Conservation (phyloP, 2,329 filamentous ascomycete genomes). For the Penicillium brasilianum region DNA sequence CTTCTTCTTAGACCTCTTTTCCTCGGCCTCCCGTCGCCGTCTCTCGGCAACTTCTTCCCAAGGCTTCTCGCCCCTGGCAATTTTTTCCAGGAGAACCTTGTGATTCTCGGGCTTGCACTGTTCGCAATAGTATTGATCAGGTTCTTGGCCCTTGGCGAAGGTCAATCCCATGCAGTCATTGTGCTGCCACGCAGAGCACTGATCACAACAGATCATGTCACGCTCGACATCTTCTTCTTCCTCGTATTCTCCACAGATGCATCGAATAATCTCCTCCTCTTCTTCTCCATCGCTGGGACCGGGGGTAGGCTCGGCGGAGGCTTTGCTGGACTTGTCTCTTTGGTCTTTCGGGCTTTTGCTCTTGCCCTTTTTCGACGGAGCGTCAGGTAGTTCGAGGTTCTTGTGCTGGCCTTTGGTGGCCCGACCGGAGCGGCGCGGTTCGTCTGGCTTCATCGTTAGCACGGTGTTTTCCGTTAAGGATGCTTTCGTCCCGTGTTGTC, state of each 20-base stretch:
- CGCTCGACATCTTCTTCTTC: conserved; percentile 85
- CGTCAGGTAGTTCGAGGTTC: conserved; percentile 75
- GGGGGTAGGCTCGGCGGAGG: conserved; percentile 53
- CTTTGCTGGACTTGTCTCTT: conserved; percentile 53
- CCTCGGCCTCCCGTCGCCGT: conserved; percentile 66
- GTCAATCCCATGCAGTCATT: conserved; percentile 92
- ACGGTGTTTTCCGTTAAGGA: conserved; percentile 21
- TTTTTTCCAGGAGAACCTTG: conserved; percentile 75
- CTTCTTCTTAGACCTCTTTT: conserved; percentile 63
- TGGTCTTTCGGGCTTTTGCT: conserved; percentile 47
- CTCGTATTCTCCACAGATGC: conserved; percentile 86
- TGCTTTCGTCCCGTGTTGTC: conserved; percentile 3
- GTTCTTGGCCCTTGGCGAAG: conserved; percentile 74
- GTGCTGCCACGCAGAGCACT: conserved; percentile 93
- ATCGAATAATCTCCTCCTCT: conserved; percentile 83
- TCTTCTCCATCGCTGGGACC: conserved; percentile 61
- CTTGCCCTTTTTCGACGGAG: conserved; percentile 53
- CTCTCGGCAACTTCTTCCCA: conserved; percentile 75
- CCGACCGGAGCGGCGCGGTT: conserved; percentile 91
- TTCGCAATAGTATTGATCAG: conserved; percentile 91
- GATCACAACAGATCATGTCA: conserved; percentile 95
- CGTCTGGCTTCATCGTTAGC: conserved; percentile 60
- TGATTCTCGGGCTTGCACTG: conserved; percentile 84
- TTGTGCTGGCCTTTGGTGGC: conserved; percentile 98
- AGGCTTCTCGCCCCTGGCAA: conserved; percentile 79